Evolutionary conservation across 1,284 basidiomycete species (phyloP).

Genomic region (Mycena sp.): DNA sequence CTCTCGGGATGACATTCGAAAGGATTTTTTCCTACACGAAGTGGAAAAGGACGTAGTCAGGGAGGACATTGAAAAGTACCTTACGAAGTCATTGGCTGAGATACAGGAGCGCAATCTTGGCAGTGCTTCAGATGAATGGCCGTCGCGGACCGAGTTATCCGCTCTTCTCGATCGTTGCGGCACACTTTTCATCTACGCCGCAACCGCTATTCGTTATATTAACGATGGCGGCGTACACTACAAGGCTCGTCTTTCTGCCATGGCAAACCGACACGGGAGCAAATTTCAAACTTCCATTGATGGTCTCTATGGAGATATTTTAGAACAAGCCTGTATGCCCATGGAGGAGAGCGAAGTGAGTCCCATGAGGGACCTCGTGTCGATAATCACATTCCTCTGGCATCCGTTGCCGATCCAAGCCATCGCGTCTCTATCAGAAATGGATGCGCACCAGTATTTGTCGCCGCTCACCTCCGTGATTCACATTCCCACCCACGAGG

Average conservation of each 20-base stretch:
- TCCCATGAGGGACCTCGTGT: not conserved
- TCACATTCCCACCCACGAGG: constrained; percentile 9
- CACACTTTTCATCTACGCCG: constrained; percentile 35
- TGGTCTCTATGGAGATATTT: constrained; percentile 25
- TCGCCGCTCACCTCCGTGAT: constrained; percentile 9
- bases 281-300: constrained; percentile 11
- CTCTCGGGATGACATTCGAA: not conserved
- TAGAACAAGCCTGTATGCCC: constrained; percentile 10
- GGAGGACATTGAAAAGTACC: constrained; percentile 29
- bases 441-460: not conserved
- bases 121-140: not conserved
- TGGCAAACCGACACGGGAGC: not conserved
- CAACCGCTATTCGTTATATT: constrained; percentile 28
- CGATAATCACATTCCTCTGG: not conserved
- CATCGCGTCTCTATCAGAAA: no score
- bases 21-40: constrained; percentile 27
- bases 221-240: constrained; percentile 3
- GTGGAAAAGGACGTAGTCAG: constrained; percentile 29
- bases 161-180: no score
- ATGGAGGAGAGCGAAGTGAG: not conserved
- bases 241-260: constrained; percentile 7
- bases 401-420: no score
- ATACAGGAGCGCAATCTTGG: constrained; percentile 2
- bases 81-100: constrained; percentile 13
- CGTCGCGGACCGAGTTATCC: constrained; percentile 11